Evolutionary conservation across 106 monocot genomes (phyloP), one percentile per base, ranked within the genome.

Genomic region (Hemerocallis citrina): DNA sequence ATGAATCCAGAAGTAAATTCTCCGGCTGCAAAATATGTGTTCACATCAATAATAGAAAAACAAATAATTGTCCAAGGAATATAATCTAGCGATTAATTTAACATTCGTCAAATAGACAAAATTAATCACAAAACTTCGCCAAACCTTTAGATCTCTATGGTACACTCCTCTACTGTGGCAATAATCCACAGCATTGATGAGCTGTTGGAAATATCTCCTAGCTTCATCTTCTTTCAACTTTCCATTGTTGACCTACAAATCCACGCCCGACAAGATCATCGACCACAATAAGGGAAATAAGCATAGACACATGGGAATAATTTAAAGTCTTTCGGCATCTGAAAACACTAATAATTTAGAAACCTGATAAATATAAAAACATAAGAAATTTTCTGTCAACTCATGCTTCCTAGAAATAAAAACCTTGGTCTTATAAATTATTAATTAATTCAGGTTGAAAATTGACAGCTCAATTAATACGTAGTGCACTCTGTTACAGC

Each of bases 151-250:
- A 67, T 95, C 89, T 73, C 89, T 83, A 33, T 95, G 94, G 34
- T 73, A 95, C 23, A 95, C 86, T 38, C 86, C 86, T 55, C 89
- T 79, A 54, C 86, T 86, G 44, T 94, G 93, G 38, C 93, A 94
- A 64, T 94, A 94, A 78, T 89, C 89, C 6, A 94, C 89, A 39
- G 93, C 93, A 80, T 89, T 80, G 34, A 94, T 82, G 10, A 94
- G 85, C 62, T 94, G 93, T 16, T 94, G 85, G 57, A 94, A 94
- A 37, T 89, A 94, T 59, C 80, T 82, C 49, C 85, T 77, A 13
- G 85, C 89, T 67, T 89, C 89, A 55, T 82, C 93, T 80, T 93
- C 93, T 77, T 71, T 77, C 20, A 93, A 64, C 51, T 79, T 79
- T 54, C 89, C 82, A 46, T 67, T 55, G 16, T 82, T 76, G n/a